Base-by-base conservation (phyloP, 805 yeast species). In the Lachancea cidri region DNA sequence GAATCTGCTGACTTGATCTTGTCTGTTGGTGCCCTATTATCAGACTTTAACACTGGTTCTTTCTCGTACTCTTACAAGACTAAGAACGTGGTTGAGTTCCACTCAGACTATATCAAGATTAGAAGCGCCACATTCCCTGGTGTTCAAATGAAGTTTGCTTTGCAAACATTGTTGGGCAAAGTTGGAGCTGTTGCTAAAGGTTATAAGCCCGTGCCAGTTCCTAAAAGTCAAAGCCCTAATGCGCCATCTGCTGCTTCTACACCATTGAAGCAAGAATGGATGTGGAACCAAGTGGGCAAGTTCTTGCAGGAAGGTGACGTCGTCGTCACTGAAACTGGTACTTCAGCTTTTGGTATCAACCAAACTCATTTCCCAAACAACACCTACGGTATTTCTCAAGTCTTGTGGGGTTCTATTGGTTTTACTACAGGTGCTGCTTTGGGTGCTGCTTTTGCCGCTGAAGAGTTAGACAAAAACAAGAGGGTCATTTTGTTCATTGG, bases 11-110 rank as follows among this genome's bases (percentile, higher is more conserved):
- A 86, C 66, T 72, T 85, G 64, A 73, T 86, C 43, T 64, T 86
- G 46, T 81, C 91, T 25, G 74, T 85, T 52, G 95, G 95, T 65
- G 89, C 88, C 38, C 68, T 86, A 60, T 70, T 86, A 58, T 84
- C 93, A 38, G 95, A 86, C 66, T 86, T 83, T 78, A 86, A 86
- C 74, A 86, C 95, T 37, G 95, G 95, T 60, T 83, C 94, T 16
- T 82, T 82, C 72, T 78, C 87, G 27, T 82, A 82, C 68, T 74
- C 81, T 43, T 81, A 81, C 71, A 74, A 77, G 64, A 82, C 89
- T 54, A 78, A 75, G 65, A 81, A 82, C 68, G 75, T 82, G 55
- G 76, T 82, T 50, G 89, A 82, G 68, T 80, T 82, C 76, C 89
- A 82, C 67, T 81, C 88, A 14, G 84, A 82, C 67, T 72, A 78